A percentile compares a stretch with the other conserved stretches of the same genome.
Evolutionary conservation across 1,284 basidiomycete species (phyloP).

Genomic region (Leccinum glutinopallens): DNA sequence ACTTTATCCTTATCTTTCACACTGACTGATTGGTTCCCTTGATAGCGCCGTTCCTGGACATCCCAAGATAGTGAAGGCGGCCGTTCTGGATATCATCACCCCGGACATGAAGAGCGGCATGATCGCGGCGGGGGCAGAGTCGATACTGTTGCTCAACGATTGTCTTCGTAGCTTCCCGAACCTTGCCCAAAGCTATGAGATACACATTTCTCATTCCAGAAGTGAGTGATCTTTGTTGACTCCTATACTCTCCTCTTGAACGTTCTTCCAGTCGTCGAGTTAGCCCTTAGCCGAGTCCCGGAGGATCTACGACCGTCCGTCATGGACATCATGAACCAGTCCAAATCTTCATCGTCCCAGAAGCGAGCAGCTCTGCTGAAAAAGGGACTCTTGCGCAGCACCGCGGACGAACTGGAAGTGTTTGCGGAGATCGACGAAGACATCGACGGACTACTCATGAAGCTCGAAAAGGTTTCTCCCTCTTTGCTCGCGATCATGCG

Average conservation of each 20-base stretch:
- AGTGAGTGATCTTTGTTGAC: conserved; percentile 45
- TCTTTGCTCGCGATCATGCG: conserved; percentile 48
- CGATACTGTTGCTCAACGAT: conserved; percentile 65
- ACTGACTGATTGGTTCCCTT: background rate
- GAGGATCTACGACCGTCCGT: conserved; percentile 52
- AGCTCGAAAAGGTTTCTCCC: conserved; percentile 64
- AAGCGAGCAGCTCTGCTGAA: conserved; percentile 64
- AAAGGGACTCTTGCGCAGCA: conserved; percentile 62
- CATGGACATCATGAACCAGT: conserved; percentile 62
- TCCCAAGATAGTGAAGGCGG: conserved; percentile 68
- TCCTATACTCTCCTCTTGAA: conserved; percentile 3
- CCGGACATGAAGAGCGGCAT: conserved; percentile 64
- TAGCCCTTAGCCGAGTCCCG: conserved; percentile 62
- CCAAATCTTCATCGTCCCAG: conserved; percentile 65
- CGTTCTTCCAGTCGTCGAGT: conserved; percentile 56
- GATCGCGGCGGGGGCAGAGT: conserved; percentile 67
- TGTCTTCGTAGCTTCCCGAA: conserved; percentile 72
- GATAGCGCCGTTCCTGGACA: conserved; percentile 66
- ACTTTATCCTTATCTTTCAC: background rate
- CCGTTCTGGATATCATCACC: conserved; percentile 79
- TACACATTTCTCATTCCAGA: conserved; percentile 72
- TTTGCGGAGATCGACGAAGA: conserved; percentile 66
- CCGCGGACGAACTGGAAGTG: conserved; percentile 70
- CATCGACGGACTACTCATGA: conserved; percentile 54
- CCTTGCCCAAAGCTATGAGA: conserved; percentile 63